Base-by-base conservation (phyloP, 73 alveolate genomes). In the Symbiodinium natans region DNA sequence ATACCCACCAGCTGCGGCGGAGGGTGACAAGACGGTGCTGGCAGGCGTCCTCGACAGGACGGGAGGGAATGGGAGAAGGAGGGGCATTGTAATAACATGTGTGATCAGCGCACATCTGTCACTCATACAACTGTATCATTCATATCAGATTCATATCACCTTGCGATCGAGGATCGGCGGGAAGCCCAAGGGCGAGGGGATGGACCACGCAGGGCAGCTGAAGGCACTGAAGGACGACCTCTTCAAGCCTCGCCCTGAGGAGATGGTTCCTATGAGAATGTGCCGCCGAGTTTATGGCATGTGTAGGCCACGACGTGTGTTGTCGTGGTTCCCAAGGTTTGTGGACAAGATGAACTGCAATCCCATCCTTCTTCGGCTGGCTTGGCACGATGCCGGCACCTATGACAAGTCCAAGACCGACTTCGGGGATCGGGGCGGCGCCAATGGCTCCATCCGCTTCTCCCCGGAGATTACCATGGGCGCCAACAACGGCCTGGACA, bases 331-430 rank as follows among this genome's bases (percentile, higher is more conserved):
- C n/a, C n/a, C 31, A 9, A 46, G 88, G 99, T 82, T 93, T 25
- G 93, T 93, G 38, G 93, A 93, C 74, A 82, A 93, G 99, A 54
- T 82, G 93, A 93, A 93, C 54, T 93, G 99, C 99, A 77, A 93
- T 36, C 99, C 99, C 84, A 80, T 93, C 85, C 48, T 93, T 41
- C 48, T 93, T 0, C 99, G 99, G 7, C 52, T 93, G 54, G 99
- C 99, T 73, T 93, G 99, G 98, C 99, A 93, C 11, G 99, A 93
- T 31, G 99, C 99, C 27, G 99, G 99, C 46, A 93, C 99, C 93
- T 93, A 93, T 40, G 99, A 93, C 86, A 80, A 92, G 98, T 36
- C 98, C 71, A 77, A 75, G 84, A 77, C 84, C 23, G 98, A 83
- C 83, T 92, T 92, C 38, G 92, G 97, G 13, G 93, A 80, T n/a